Evolutionary conservation across 306 rosid genomes (phyloP).

Genomic region (Rubus idaeus): DNA sequence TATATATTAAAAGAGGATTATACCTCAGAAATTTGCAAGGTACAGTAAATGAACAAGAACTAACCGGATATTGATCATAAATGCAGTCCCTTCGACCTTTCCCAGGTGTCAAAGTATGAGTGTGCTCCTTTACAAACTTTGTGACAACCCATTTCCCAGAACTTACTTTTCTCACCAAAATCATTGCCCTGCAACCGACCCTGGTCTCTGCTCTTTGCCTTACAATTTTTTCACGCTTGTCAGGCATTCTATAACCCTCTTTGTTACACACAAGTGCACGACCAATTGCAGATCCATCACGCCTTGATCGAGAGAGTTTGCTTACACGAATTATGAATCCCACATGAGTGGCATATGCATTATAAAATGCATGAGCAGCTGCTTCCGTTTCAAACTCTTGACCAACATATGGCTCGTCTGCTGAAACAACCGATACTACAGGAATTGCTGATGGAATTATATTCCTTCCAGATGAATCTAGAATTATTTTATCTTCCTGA

Average conservation of each 20-base stretch:
- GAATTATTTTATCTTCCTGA: slow-evolving; percentile 44
- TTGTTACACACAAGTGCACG: slow-evolving; percentile 96
- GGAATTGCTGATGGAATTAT: slow-evolving; percentile 49
- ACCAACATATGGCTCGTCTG: slow-evolving; percentile 83
- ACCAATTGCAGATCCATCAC: slow-evolving; percentile 90
- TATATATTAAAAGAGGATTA: not conserved
- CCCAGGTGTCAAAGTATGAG: slow-evolving; percentile 82
- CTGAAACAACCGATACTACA: slow-evolving; percentile 40
- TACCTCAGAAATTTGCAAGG: not conserved
- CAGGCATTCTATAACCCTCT: slow-evolving; percentile 97
- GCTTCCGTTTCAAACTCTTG: slow-evolving; percentile 93
- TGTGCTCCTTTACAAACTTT: slow-evolving; percentile 81
- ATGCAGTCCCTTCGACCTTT: slow-evolving; percentile 79
- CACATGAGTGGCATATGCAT: slow-evolving; percentile 73
- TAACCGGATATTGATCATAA: slow-evolving; percentile 84
- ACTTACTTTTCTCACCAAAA: slow-evolving; percentile 75
- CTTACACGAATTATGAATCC: slow-evolving; percentile 94
- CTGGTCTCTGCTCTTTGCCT: slow-evolving; percentile 97
- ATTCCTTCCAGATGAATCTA: slow-evolving; percentile 52
- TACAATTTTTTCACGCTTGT: slow-evolving; percentile 89
- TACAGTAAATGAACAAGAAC: slow-evolving; percentile 33
- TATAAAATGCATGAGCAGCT: slow-evolving; percentile 90
- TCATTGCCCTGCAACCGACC: slow-evolving; percentile 97
- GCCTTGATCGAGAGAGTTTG: slow-evolving; percentile 94
- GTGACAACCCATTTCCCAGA: slow-evolving; percentile 93